Evolutionary conservation across 768 basidiomycete species (phyloP), one percentile per base, ranked within the genome.

Genomic region (Rickenella mellea): DNA sequence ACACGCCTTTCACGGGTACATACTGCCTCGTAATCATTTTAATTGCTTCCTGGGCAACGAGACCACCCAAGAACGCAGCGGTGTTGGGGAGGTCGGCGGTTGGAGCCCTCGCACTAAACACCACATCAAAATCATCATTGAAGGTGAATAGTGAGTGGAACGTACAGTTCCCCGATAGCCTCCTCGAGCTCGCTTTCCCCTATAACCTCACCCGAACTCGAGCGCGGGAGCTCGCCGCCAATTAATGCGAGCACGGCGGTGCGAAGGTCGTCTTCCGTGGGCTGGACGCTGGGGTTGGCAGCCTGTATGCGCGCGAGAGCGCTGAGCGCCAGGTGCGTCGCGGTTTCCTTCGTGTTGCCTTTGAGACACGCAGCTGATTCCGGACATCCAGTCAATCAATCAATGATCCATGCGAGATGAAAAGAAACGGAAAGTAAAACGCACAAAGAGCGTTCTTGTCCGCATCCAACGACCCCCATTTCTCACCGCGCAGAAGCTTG

Each of bases 1-100:
- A 60, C 19, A 62, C 63, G 31, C 67, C 68, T 45, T 68, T 60
- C 38, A 94, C 73, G 6, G 96, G 93, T 11, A 93, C 73, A 57
- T 99, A 99, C 61, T 99, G 96, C 53, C 78, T 80, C 44, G 94
- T 99, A 53, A 94, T 83, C 64, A 98, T 72, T 72, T 99, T 98
- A 71, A 98, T 98, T 5, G 81, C 80, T 57, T 99, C 96, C 52
- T 99, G 96, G 20, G 93, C 91, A 15, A 97, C 83, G 27, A 98
- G 61, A 2, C 96, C 96, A 1, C 96, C 96, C 1, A 97, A 67
- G 54, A 98, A 78, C 2, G 93, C 93, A 0, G 94, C 89, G 2
- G 82, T 92, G 50, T 92, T 98, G 5, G 94, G 94, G 3, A 98
- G 64, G 53, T 94, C 90, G 3, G 88, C 81, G 0, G 73, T 80